phyloP scores from a whole-genome alignment of 345 rosid genomes.

The Eucalyptus curtisii region DNA sequence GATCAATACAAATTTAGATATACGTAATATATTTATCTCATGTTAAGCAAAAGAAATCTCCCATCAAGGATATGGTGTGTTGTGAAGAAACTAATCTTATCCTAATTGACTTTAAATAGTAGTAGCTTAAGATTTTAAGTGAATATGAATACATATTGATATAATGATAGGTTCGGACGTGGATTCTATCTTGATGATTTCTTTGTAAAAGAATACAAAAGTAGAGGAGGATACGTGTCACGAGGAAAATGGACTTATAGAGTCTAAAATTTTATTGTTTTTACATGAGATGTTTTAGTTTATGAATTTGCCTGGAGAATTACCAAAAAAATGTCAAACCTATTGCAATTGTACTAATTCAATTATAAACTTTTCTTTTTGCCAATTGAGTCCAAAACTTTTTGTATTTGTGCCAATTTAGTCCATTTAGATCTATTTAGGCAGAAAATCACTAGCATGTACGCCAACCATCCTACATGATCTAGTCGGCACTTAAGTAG shows the following conservation, averaged over 20 bases:
- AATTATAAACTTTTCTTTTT: too few species aligned
- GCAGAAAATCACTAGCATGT: too few species aligned
- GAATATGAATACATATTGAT: not conserved
- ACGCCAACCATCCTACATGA: accelerated
- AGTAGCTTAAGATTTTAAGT: not conserved
- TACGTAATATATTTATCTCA: not conserved
- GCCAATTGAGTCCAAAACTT: accelerated
- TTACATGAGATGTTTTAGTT: not conserved
- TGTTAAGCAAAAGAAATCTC: not conserved
- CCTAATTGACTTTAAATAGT: not conserved
- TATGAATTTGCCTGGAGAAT: too few species aligned
- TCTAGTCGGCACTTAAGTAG: accelerated
- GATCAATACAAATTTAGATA: not conserved
- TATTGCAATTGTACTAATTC: too few species aligned
- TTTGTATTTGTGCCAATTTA: too few species aligned
- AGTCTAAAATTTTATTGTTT: not conserved
- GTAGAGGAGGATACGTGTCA: not conserved
- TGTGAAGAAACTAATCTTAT: not conserved
- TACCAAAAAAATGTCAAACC: too few species aligned
- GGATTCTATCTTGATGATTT: not conserved
- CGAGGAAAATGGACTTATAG: not conserved
- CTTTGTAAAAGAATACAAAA: not conserved
- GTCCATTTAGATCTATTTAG: accelerated
- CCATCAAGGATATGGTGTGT: not conserved
- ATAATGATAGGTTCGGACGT: not conserved